Base-by-base conservation (phyloP, 805 yeast species). In the Wickerhamomyces bovis region DNA sequence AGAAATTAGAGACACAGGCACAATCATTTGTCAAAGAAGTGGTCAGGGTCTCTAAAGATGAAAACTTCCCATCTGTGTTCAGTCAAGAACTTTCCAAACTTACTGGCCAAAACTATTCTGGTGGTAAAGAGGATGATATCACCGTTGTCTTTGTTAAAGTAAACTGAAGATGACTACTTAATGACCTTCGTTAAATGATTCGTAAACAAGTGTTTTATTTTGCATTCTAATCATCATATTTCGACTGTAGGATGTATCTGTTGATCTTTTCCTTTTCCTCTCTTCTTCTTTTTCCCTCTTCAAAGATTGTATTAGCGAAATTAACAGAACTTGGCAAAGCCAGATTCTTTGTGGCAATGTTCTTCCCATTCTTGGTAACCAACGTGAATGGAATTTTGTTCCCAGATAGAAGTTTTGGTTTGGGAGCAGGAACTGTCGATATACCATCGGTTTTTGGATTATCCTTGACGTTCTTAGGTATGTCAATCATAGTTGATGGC, bases 91-190 rank as follows among this genome's bases (percentile, higher is more conserved):
- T 85, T 46, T 72, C 83, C 11, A 71, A 78, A 53, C 62, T 83
- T 43, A 78, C 88, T 2, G 85, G 85, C 3, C 84, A 81, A 58
- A 70, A 73, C 39, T 85, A 86, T 60, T 71, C 80, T 48, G 98
- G 99, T 30, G 99, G 99, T 13, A 92, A 92, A 68, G 95, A 89
- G 41, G 99, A 92, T 67, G 99, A 92, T 65, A 85, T 94, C 35
- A 89, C 98, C 1, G 78, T 85, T 16, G 84, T 90, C 2, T 73
- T 87, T 58, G 81, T 89, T 39, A 76, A 78, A 58, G 56, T 49
- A 38, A 26, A 44, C 42, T 57, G 25, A 43, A 21, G 21, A n/a
- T n/a, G n/a, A 33, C 12, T 30, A 16, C 19, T 40, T 21, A 25
- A 41, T 38, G 12, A 33, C 11, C n/a, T 28, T 13, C 31, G 3